Evolutionary conservation across 176 grass and related monocot species (phyloP).

Genomic region (Pontederia crassipes): DNA sequence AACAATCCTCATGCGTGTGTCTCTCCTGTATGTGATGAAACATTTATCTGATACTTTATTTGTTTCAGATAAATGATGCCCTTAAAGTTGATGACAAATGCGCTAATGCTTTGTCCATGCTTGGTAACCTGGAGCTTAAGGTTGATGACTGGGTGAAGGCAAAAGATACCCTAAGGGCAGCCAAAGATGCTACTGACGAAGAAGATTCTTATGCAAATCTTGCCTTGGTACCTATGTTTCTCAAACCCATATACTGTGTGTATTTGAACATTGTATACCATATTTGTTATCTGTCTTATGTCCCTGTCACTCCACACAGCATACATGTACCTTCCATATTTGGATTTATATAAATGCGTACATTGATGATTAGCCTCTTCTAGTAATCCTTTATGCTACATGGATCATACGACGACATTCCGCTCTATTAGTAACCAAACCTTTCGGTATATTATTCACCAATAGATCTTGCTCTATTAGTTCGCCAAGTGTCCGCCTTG

Average conservation of each 20-base stretch:
- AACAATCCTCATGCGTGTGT: neutral
- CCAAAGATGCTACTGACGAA: constrained; percentile 75
- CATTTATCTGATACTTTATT: constrained; percentile 23
- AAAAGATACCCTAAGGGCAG: constrained; percentile 77
- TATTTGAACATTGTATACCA: neutral
- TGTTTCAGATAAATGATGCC: constrained; percentile 67
- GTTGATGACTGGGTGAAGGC: constrained; percentile 85
- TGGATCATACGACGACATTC: too few relatives aligned
- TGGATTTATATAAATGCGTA: neutral
- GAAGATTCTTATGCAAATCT: constrained; percentile 86
- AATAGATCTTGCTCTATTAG: too few relatives aligned
- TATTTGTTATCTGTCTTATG: neutral
- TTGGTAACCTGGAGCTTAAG: constrained; percentile 79
- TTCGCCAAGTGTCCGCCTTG: too few relatives aligned
- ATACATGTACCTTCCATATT: neutral
- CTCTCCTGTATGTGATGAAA: neutral
- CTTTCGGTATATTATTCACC: too few relatives aligned
- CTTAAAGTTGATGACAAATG: constrained; percentile 89
- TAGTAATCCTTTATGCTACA: too few relatives aligned
- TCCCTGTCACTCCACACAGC: too few relatives aligned
- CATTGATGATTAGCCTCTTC: too few relatives aligned
- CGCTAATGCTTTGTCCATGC: constrained; percentile 77
- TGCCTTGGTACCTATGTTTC: constrained; percentile 47
- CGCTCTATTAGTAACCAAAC: too few relatives aligned
- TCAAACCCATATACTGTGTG: neutral